phyloP scores from a whole-genome alignment of 2,329 filamentous ascomycete genomes.

The Pseudonectria buxi region DNA sequence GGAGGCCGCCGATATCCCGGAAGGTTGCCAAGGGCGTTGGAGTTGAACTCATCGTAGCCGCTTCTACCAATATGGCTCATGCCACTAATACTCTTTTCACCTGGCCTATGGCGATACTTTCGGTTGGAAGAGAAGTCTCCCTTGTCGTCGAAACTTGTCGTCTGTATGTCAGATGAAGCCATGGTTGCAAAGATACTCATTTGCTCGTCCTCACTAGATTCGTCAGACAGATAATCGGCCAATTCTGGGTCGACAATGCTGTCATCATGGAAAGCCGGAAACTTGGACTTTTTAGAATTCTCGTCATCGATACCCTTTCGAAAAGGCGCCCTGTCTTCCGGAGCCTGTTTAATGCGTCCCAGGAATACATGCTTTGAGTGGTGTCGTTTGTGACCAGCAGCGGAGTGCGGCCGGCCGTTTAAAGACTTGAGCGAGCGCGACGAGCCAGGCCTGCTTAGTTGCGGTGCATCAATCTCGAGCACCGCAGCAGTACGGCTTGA shows the following conservation, averaged over 20 bases:
- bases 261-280: conserved; percentile 95
- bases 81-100: conserved; percentile 68
- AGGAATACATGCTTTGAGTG: conserved; percentile 83
- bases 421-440: conserved; percentile 80
- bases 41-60: conserved; percentile 52
- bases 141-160: conserved; percentile 68
- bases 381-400: conserved; percentile 68
- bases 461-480: conserved; percentile 80
- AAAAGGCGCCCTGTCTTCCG: conserved; percentile 83
- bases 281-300: conserved; percentile 53
- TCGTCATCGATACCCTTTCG: conserved; percentile 66
- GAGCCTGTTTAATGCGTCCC: conserved; percentile 62
- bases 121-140: conserved; percentile 66
- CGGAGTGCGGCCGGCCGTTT: conserved; percentile 68
- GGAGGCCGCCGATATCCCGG: conserved; percentile 55
- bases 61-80: conserved; percentile 65
- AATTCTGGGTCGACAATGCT: conserved; percentile 97
- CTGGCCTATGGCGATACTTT: conserved; percentile 65
- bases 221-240: conserved; percentile 92
- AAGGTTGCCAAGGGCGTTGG: conserved; percentile 47
- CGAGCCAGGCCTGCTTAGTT: conserved; percentile 84
- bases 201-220: conserved; percentile 87
- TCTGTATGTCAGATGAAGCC: conserved; percentile 57
- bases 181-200: conserved; percentile 75
- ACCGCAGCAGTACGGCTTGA: conserved; percentile 83